Evolutionary conservation across 164 flowering plant species (phyloP), one percentile per base, ranked within the genome.

Genomic region (Tetrastigma voinierianum): DNA sequence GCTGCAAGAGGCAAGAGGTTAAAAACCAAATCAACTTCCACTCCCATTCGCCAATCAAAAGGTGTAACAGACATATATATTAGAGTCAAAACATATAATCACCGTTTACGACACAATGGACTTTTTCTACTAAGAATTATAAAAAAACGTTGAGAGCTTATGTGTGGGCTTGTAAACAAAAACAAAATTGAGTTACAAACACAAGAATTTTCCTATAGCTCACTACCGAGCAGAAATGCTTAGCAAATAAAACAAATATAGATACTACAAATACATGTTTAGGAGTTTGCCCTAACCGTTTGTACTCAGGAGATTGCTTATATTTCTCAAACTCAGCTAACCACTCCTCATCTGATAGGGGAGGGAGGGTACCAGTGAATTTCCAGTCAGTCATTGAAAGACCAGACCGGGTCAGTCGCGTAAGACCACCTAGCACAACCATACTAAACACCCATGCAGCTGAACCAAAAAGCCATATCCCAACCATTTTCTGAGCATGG

Each of bases 301-400:
- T 86, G 76, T 85, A 95, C 68, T 92, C 97, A 11, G 98, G 98
- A 12, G 99, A 92, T 70, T 86, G 95, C 88, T 89, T 87, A 62
- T 92, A 90, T 73, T 95, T 92, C 64, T 92, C 98, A 77, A 95
- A 95, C 80, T 95, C 98, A 63, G 66, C 40, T 48, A 69, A 48
- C 99, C 99, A 95, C 17, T 89, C 87, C 46, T 90, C 91, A 52
- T 88, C 88, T 40, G 96, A 76, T 10, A 90, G 46, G 57, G 99
- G 99, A 68, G 98, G 98, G 23, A 90, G 96, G 20, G 74, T 23
- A 32, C 99, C 99, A 45, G 96, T 84, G 63, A 95, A 95, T 71
- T 95, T 92, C 99, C 98, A 95, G 62, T 95, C 98, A 59, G 98
- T 95, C 98, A 92, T 92, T 21, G 99, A 95, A 49, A 92, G 88